Conservation (phyloP, 2,329 filamentous ascomycete genomes). For the Fusarium nodosum region DNA sequence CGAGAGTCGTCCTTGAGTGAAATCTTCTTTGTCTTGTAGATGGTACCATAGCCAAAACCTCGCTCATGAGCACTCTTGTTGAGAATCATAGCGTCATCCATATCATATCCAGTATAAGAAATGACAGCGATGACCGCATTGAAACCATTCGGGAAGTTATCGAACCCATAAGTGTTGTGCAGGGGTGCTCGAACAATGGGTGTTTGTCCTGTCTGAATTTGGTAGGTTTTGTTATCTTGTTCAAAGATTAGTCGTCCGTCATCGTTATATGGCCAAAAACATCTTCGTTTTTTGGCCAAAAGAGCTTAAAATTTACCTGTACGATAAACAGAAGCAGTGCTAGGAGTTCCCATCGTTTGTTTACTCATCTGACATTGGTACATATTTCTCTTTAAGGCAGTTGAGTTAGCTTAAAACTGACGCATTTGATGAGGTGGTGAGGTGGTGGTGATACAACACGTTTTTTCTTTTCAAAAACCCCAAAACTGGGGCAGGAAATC, state of each 20-base stretch:
- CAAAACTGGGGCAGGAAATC: too few species aligned
- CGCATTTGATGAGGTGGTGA: too few species aligned
- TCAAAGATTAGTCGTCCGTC: too few species aligned
- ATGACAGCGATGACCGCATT: conserved; percentile 98
- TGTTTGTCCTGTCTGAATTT: conserved; percentile 94
- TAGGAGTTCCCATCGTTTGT: conserved; percentile 98
- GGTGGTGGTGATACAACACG: too few species aligned
- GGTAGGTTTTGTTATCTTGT: conserved; percentile 93
- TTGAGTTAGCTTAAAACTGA: too few species aligned
- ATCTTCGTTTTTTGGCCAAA: too few species aligned
- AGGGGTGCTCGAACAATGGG: too few species aligned
- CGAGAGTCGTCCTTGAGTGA: conserved; percentile 84
- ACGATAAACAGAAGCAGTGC: conserved; percentile 83
- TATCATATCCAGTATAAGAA: conserved; percentile 98
- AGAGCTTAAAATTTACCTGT: too few species aligned
- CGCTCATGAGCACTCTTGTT: conserved; percentile 98
- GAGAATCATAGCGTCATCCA: conserved; percentile 99
- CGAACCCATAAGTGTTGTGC: too few species aligned
- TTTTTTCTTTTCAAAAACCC: too few species aligned
- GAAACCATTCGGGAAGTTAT: conserved; percentile 90
- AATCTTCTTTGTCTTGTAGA: conserved; percentile 98
- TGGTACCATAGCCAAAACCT: conserved; percentile 93
- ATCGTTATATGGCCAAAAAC: too few species aligned
- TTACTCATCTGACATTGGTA: conserved; percentile 54
- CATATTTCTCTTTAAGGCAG: too few species aligned